phyloP scores from a whole-genome alignment of 495 filamentous ascomycete genomes.

The Neurospora terricola region DNA sequence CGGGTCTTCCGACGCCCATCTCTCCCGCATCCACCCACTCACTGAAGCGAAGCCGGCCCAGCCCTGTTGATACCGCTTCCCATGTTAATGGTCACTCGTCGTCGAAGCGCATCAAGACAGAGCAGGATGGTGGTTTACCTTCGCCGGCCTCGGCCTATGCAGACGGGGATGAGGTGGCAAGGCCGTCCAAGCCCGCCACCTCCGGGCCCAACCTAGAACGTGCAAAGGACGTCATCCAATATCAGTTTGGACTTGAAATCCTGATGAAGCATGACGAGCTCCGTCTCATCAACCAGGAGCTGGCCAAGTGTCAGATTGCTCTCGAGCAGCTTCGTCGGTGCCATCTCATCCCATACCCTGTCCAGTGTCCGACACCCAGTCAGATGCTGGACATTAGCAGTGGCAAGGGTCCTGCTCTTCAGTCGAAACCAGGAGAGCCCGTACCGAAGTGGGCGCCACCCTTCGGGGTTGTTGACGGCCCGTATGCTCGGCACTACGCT shows the following conservation, averaged over 20 bases:
- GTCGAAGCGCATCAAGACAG: constrained; percentile 28
- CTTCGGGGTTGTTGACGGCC: constrained; percentile 82
- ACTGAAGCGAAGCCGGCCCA: constrained; percentile 27
- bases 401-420: constrained; percentile 60
- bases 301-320: constrained; percentile 92
- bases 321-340: constrained; percentile 91
- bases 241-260: constrained; percentile 85
- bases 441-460: constrained; percentile 61
- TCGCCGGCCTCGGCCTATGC: constrained; percentile 21
- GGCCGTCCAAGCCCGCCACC: constrained; percentile 11
- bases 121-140: constrained; percentile 22
- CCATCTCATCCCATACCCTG: constrained; percentile 79
- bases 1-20: constrained; percentile 6
- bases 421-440: constrained; percentile 43
- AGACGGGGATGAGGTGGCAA: constrained; percentile 8
- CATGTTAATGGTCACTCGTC: constrained; percentile 2
- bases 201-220: constrained; percentile 20
- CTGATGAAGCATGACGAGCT: constrained; percentile 90
- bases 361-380: constrained; percentile 46
- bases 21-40: constrained; percentile 11
- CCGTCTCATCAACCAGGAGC: constrained; percentile 87
- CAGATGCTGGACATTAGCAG: constrained; percentile 56
- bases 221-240: constrained; percentile 64
- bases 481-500: constrained; percentile 88
- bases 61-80: constrained; percentile 16